A percentile compares a stretch with the other conserved stretches of the same genome.
These are phyloP conservation scores for Fusarium papillatum DNA, from an alignment of 2,329 filamentous ascomycete genomes.

Conservation along the genomic window DNA sequence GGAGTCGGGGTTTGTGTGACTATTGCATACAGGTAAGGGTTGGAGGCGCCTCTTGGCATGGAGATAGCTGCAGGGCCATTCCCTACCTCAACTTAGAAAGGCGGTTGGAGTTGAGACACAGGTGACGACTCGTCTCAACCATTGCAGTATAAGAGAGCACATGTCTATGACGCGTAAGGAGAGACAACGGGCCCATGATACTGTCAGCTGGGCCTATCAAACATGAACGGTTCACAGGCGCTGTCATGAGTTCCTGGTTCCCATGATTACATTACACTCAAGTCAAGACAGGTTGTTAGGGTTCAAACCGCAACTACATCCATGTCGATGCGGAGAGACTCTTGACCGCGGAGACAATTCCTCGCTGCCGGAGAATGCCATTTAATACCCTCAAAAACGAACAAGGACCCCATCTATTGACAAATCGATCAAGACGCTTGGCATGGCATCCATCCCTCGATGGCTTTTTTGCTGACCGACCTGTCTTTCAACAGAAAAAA, in stretches of 20 bases:
- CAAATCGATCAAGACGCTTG: constrained; percentile 22
- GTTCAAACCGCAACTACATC: constrained; percentile 16
- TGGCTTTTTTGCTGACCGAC: constrained; percentile 32
- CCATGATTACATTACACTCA: constrained; percentile 10
- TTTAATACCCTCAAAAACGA: constrained; percentile 22
- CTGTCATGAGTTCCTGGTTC: constrained; percentile 1
- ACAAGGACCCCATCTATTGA: constrained; percentile 26
- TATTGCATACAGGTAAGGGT: constrained; percentile 28
- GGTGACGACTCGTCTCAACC: constrained; percentile 1
- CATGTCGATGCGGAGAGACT: not conserved
- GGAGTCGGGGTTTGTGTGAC: constrained; percentile 34
- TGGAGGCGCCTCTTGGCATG: constrained; percentile 21
- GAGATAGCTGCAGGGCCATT: constrained; percentile 17
- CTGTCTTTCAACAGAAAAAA: constrained; percentile 34
- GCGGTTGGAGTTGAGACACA: constrained; percentile 8
- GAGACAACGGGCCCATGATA: constrained; percentile 28
- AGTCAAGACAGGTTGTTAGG: constrained; percentile 12
- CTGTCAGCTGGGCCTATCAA: constrained; percentile 17
- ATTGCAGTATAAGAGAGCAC: not conserved
- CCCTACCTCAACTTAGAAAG: constrained; percentile 12
- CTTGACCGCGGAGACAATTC: constrained; percentile 6
- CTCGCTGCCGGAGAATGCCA: constrained; percentile 7
- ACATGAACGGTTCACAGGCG: constrained; percentile 1
- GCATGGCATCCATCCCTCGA: not conserved
- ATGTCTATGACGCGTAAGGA: constrained; percentile 36